A percentile compares a stretch with the other conserved stretches of the same genome.
Evolutionary conservation across 2,329 filamentous ascomycete species (phyloP).

Genomic region (Camillea tinctor): DNA sequence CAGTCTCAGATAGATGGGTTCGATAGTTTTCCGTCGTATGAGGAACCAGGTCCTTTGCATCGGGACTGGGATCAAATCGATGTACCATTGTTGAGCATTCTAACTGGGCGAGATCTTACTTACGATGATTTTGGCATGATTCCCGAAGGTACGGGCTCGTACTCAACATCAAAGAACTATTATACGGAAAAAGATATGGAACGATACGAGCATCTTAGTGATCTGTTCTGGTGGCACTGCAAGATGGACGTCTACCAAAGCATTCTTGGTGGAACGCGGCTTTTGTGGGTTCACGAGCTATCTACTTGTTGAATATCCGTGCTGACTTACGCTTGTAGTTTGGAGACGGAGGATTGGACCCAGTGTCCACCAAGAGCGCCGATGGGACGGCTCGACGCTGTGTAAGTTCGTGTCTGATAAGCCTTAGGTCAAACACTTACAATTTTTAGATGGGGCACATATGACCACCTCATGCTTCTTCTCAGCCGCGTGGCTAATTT

Average conservation of each 20-base stretch:
- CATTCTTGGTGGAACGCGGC: constrained; percentile 77
- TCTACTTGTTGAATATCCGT: constrained; percentile 1
- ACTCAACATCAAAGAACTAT: constrained; percentile 31
- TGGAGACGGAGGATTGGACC: constrained; percentile 79
- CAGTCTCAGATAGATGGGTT: constrained; percentile 23
- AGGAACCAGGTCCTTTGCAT: constrained; percentile 26
- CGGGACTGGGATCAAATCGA: constrained; percentile 35
- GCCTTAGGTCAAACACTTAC: constrained; percentile 22
- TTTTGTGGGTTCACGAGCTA: constrained; percentile 65
- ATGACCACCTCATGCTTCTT: constrained; percentile 82
- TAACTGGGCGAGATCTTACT: constrained; percentile 52
- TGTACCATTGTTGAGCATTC: constrained; percentile 42
- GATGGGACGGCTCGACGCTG: constrained; percentile 71
- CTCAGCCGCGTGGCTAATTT: constrained; percentile 80
- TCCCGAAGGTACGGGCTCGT: constrained; percentile 26
- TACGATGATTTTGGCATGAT: constrained; percentile 50
- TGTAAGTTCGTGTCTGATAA: constrained; percentile 44
- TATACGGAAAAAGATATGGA: constrained; percentile 66
- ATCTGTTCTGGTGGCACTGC: constrained; percentile 93
- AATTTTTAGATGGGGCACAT: constrained; percentile 72
- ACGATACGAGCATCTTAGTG: constrained; percentile 75
- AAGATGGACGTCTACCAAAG: constrained; percentile 94
- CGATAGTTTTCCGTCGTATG: constrained; percentile 22
- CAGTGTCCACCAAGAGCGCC: constrained; percentile 83
- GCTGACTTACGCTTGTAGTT: constrained; percentile 45